A percentile compares a stretch with the other conserved stretches of the same genome.
Evolutionary conservation across 768 basidiomycete genomes (phyloP).

Genomic region (Hemileccinum impolitum): DNA sequence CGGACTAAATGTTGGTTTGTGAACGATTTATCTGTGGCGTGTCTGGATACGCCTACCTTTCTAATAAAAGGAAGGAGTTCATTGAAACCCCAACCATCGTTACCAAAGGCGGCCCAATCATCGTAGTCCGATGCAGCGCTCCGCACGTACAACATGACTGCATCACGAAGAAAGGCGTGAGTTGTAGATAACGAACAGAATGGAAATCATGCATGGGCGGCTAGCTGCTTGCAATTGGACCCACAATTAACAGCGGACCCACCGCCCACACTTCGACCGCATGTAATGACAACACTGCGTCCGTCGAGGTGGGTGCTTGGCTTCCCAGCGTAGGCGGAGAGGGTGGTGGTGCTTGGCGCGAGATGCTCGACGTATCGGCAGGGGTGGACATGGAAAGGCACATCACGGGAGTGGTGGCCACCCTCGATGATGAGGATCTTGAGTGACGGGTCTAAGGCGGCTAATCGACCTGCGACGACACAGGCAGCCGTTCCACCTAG

Average conservation of each 20-base stretch:
- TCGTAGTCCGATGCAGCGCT: constrained; percentile 63
- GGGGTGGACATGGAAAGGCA: constrained; percentile 50
- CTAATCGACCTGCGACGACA: constrained; percentile 49
- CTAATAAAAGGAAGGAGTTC: constrained; percentile 55
- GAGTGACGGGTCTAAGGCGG: constrained; percentile 48
- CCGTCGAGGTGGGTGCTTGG: constrained; percentile 44
- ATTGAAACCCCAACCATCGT: constrained; percentile 59
- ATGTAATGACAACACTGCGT: constrained; percentile 41
- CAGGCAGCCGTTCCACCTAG: constrained; percentile 53
- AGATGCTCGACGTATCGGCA: constrained; percentile 47
- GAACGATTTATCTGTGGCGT: constrained; percentile 20
- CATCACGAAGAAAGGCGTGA: background rate
- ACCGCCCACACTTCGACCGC: constrained; percentile 56
- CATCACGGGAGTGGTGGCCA: constrained; percentile 48
- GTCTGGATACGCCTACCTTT: constrained; percentile 39
- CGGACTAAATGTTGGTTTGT: constrained; percentile 42
- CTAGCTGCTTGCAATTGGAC: constrained; percentile 5
- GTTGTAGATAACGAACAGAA: background rate
- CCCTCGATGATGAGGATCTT: constrained; percentile 62
- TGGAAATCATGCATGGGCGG: background rate
- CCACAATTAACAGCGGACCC: constrained; percentile 61
- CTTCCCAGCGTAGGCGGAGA: constrained; percentile 39
- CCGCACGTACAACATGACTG: constrained; percentile 52
- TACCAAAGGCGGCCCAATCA: constrained; percentile 50
- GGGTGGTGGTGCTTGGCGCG: constrained; percentile 35